These are phyloP conservation scores for Scalesia atractyloides DNA, from an alignment of 129 eudicot species.

Conservation along the genomic window DNA sequence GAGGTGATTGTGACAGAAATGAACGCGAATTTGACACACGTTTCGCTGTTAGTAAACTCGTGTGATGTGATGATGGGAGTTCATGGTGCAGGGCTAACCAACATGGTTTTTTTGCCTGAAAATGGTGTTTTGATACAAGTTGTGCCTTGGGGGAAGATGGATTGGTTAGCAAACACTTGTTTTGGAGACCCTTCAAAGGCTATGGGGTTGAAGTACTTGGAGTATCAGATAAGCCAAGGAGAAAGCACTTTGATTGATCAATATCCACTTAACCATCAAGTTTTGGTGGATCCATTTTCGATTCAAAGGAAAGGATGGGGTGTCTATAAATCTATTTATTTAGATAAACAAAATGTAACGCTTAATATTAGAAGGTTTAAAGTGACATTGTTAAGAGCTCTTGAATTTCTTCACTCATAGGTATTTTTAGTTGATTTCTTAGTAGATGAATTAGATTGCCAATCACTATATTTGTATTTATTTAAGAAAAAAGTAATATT, in stretches of 20 bases:
- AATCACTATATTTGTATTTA: no score
- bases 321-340: conserved; percentile 37
- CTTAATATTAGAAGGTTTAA: conserved; percentile 53
- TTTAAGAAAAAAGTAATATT: no score
- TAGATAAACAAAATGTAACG: conserved; percentile 60
- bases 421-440: background rate
- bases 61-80: conserved; percentile 79
- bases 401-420: conserved; percentile 26
- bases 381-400: conserved; percentile 42
- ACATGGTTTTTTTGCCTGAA: conserved; percentile 64
- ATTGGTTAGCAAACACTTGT: conserved; percentile 36
- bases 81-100: conserved; percentile 85
- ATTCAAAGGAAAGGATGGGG: conserved; percentile 46
- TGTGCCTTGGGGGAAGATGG: conserved; percentile 51
- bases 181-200: conserved; percentile 48
- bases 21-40: conserved; percentile 7
- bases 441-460: no score
- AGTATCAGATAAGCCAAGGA: conserved; percentile 44
- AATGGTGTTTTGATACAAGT: conserved; percentile 61
- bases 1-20: conserved; percentile 47
- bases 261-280: conserved; percentile 44
- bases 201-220: conserved; percentile 61
- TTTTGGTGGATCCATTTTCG: conserved; percentile 44
- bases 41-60: conserved; percentile 55
- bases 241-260: conserved; percentile 58